These are phyloP conservation scores for Cystobasidiaceae sp. DNA, from an alignment of 1,284 basidiomycete species.

Conservation along the genomic window DNA sequence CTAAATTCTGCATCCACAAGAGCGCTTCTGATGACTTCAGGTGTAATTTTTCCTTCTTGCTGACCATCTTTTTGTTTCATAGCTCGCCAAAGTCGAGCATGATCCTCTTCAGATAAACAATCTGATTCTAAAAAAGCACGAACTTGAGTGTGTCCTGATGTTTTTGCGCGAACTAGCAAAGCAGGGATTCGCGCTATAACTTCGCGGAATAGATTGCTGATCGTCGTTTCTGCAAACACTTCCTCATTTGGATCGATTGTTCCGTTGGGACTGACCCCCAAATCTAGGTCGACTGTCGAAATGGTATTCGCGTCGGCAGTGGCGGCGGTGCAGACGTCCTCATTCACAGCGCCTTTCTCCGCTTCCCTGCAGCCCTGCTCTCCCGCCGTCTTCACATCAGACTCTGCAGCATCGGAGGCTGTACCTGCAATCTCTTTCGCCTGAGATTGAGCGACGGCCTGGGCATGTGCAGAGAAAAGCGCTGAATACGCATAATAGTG, in stretches of 20 bases:
- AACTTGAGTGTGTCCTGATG: neutral
- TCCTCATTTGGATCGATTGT: too few relatives aligned
- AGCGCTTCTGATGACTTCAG: slow-evolving; percentile 20
- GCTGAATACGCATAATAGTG: neutral
- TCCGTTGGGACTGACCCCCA: too few relatives aligned
- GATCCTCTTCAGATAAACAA: neutral
- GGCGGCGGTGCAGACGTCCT: too few relatives aligned
- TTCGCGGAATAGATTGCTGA: neutral
- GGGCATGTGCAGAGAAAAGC: neutral
- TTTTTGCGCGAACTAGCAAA: neutral
- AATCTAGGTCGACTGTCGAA: too few relatives aligned
- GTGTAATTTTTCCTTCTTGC: neutral
- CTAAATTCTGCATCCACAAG: neutral
- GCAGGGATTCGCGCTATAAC: neutral
- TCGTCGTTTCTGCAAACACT: neutral
- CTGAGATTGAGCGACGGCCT: too few relatives aligned
- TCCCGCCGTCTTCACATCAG: too few relatives aligned
- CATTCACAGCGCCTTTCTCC: too few relatives aligned
- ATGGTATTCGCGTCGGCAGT: too few relatives aligned
- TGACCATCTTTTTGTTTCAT: neutral
- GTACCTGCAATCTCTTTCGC: too few relatives aligned
- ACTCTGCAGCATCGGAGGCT: too few relatives aligned
- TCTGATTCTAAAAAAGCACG: neutral
- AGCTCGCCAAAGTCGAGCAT: neutral
- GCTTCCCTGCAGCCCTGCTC: too few relatives aligned